Conservation (phyloP, 495 filamentous ascomycete species). For the Penicillium robsamsonii region DNA sequence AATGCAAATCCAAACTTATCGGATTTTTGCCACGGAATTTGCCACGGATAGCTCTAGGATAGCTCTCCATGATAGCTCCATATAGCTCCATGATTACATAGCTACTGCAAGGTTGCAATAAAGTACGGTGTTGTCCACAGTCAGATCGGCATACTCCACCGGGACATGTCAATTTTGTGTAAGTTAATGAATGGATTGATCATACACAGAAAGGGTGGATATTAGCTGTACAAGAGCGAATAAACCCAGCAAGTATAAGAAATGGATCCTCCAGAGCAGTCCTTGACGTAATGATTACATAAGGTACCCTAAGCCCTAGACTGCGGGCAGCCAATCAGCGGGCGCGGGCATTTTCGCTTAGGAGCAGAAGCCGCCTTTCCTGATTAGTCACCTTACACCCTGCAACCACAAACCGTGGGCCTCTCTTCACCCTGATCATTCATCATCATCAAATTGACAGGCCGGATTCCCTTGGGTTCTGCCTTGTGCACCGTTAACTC, state of each 20-base stretch:
- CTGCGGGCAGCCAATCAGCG: slow-evolving; percentile 12
- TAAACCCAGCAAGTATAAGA: neutral
- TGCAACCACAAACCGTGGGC: slow-evolving; percentile 16
- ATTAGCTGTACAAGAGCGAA: neutral
- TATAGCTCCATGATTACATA: slow-evolving; percentile 9
- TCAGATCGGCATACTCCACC: slow-evolving; percentile 8
- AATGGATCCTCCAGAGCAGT: neutral
- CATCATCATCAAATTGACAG: slow-evolving; percentile 31
- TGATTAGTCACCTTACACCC: slow-evolving; percentile 13
- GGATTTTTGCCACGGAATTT: neutral
- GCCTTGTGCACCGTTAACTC: slow-evolving; percentile 33
- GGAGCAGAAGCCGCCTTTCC: slow-evolving; percentile 14
- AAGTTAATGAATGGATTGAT: neutral
- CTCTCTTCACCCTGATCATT: slow-evolving; percentile 23
- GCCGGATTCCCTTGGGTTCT: slow-evolving; percentile 40
- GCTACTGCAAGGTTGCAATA: slow-evolving; percentile 6
- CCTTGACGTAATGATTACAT: slow-evolving; percentile 13
- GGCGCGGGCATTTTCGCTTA: slow-evolving; percentile 3
- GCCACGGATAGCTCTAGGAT: neutral
- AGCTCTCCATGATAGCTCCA: too few relatives aligned
- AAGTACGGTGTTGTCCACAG: slow-evolving; percentile 1
- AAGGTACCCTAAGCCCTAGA: slow-evolving; percentile 19
- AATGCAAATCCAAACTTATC: neutral
- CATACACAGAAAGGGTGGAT: neutral
- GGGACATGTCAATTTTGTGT: neutral